Base-by-base conservation (phyloP, 1,284 basidiomycete species). In the Microbotryum scabiosae region DNA sequence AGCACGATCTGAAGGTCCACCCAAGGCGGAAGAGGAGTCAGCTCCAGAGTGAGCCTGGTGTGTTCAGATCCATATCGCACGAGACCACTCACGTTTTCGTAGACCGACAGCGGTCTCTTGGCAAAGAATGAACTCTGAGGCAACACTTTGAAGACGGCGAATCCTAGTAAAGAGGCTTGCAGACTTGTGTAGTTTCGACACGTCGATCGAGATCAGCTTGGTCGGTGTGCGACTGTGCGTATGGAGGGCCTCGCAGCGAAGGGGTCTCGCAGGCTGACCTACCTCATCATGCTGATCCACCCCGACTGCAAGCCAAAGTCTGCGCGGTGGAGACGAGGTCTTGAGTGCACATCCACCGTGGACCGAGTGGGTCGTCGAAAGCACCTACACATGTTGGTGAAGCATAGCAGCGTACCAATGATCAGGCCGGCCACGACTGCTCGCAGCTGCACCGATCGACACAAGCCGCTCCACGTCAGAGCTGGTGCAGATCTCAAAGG, bases 291-390 rank as follows among this genome's bases (percentile, higher is more conserved):
- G 54, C 28, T 54, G n/a, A 86, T 85, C 83, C 84, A 87, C 66
- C 86, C 85, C 0, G 85, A 85, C 73, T 87, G 85, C 21, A 87
- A 77, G 16, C 85, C 86, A 64, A 88, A 85, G 71, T 85, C 87
- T 36, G 86, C 77, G 70, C 18, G 51, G 26, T 12, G 12, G 47
- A 18, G 5, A 41, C 36, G 12, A 18, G 14, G 14, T 41, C 36
- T 41, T 20, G 14, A 49, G 47, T 26, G 26, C 16, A 18, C 18
- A 52, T 5, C 25, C 5, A 28, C n/a, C n/a, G 10, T 32, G 20
- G 20, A 28, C 51, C 30, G 30, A 8, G 30, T 23, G 1, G 12
- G n/a, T 49, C 21, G 21, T 23, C 4, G 47, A 49, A 30, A 49
- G 21, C 21, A 21, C 21, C 47, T 10, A 23, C 26, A 57, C 51